These are phyloP conservation scores for Bruguiera gymnorhiza DNA, from an alignment of 345 rosid genomes.

Conservation along the genomic window DNA sequence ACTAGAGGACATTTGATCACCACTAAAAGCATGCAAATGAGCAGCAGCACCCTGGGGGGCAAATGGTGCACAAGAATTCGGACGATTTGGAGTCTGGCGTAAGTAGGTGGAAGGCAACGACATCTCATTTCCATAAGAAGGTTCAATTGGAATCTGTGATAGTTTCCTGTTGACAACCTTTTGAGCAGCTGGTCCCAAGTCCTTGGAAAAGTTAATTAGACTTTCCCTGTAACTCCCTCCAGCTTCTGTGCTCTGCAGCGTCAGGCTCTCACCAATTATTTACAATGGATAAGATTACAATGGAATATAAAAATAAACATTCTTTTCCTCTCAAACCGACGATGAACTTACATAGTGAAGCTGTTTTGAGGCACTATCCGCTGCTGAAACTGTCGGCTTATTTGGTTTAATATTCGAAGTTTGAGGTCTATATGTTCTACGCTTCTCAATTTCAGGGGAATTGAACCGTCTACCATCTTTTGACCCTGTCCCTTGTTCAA, in stretches of 20 bases:
- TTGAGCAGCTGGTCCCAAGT: constrained; percentile 24
- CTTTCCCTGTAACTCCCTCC: constrained; percentile 10
- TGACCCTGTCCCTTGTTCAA: constrained; percentile 15
- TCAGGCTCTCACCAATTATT: neutral
- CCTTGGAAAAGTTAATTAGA: constrained; percentile 16
- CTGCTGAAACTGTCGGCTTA: neutral
- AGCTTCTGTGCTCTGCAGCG: constrained; percentile 10
- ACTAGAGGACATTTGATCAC: neutral
- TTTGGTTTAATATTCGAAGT: neutral
- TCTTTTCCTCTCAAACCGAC: neutral
- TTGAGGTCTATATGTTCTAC: constrained; percentile 16
- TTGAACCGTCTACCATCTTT: constrained; percentile 3
- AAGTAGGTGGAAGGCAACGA: constrained; percentile 4
- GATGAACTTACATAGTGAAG: constrained; percentile 16
- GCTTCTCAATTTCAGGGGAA: constrained; percentile 10
- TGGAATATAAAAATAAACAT: neutral
- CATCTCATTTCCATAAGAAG: neutral
- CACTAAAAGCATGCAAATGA: neutral
- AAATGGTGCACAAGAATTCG: neutral
- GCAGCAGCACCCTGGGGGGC: constrained; percentile 1
- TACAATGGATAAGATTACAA: neutral
- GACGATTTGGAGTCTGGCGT: neutral
- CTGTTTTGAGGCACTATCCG: constrained; percentile 10
- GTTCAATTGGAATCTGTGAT: constrained; percentile 5
- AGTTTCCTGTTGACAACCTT: constrained; percentile 16